Evolutionary conservation across 169 alveolate species (phyloP), one percentile per base, ranked within the genome.

Genomic region (Hepatocystis sp.): DNA sequence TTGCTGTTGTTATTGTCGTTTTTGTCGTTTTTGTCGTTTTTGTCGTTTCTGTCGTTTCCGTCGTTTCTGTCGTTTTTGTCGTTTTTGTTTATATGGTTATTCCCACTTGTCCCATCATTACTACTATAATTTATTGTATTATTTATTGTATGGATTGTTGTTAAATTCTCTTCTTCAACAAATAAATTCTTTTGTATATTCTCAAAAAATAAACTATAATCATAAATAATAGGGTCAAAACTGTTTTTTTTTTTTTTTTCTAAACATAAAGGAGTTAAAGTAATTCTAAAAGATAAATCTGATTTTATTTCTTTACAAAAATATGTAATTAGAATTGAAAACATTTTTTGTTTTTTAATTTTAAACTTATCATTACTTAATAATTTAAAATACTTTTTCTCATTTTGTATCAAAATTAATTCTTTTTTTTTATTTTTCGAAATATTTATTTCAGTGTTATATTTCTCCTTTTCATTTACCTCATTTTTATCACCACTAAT

Each of bases 331-430:
- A 76, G 46, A 11, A 76, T 19, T n/a, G 88, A 30, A 42, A 76
- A 76, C n/a, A 58, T 36, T 8, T 2, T 76, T 25, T 66, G 56
- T 25, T 56, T 46, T 56, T 56, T 49, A 28, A 76, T 58, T 27
- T 40, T 56, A 76, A 58, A 76, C 17, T 76, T 40, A 21, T 58
- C 88, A 8, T 39, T 76, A 52, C 58, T 76, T 44, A 76, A 19
- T 0, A 76, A 42, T 30, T 58, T 44, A 42, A 76, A 44, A 23
- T 76, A 76, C 15, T 58, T 58, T 13, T 51, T 42, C 58, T 76
- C 55, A 0, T 58, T 56, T 49, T 76, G 56, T 17, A 76, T 23
- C 28, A 76, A 2, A 7, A 76, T n/a, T 28, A 46, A 19, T 10
- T 58, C 65, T 49, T 58, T 28, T 13, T 39, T 40, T 21, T 32